These are phyloP conservation scores for Sedum album DNA, from an alignment of 164 flowering plant genomes.

Conservation along the genomic window DNA sequence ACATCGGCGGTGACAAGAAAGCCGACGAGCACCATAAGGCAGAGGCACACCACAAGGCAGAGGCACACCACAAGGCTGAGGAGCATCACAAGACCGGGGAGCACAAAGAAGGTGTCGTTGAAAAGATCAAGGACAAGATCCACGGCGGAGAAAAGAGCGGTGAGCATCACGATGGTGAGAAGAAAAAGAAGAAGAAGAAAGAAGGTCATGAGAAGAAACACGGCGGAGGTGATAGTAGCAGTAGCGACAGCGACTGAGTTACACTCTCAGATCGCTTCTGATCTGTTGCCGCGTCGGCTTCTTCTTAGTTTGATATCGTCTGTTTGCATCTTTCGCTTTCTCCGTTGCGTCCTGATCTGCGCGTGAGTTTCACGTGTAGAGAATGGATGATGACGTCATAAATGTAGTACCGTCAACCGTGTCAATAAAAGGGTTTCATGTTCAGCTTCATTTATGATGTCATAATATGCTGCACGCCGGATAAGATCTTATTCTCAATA, in stretches of 20 bases:
- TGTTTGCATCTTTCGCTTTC: not conserved
- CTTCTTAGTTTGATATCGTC: not conserved
- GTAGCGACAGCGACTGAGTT: constrained; percentile 50
- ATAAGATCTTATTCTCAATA: too few relatives aligned
- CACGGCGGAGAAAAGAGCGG: constrained; percentile 28
- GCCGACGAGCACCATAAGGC: constrained; percentile 18
- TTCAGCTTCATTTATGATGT: not conserved
- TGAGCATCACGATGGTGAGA: not conserved
- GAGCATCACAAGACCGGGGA: constrained; percentile 6
- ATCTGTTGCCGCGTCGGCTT: not conserved
- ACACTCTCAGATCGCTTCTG: not conserved
- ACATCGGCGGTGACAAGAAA: constrained; percentile 34
- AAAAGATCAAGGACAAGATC: constrained; percentile 52
- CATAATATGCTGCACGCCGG: too few relatives aligned
- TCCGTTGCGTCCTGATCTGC: not conserved
- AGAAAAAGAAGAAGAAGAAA: constrained; percentile 34
- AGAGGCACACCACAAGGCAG: constrained; percentile 14
- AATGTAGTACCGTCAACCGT: not conserved
- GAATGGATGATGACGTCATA: not conserved
- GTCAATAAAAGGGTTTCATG: not conserved
- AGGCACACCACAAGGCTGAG: constrained; percentile 14
- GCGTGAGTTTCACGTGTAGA: too few relatives aligned
- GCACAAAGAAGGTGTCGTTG: constrained; percentile 29
- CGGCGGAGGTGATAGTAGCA: constrained; percentile 26
- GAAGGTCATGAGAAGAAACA: constrained; percentile 22